phyloP scores from a whole-genome alignment of 2,329 filamentous ascomycete species.

The Aquanectria penicillioides region DNA sequence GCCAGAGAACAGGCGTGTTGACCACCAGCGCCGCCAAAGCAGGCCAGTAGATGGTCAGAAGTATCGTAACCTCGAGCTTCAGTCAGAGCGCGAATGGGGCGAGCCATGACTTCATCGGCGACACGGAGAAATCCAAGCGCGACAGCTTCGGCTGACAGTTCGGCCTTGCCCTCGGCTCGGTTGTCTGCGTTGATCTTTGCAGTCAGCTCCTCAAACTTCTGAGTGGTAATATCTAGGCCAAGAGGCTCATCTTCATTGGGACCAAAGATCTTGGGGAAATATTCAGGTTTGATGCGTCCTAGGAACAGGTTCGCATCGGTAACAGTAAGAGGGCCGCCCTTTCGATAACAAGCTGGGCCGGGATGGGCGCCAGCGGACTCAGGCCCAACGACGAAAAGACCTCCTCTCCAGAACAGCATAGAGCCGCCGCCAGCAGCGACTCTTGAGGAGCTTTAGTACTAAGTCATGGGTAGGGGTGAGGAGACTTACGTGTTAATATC shows the following conservation, averaged over 20 bases:
- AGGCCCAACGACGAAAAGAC: slow-evolving; percentile 77
- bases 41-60: slow-evolving; percentile 48
- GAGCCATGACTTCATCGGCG: slow-evolving; percentile 49
- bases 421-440: slow-evolving; percentile 82
- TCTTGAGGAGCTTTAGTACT: neutral
- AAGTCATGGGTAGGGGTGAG: no score
- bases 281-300: slow-evolving; percentile 68
- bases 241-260: slow-evolving; percentile 70
- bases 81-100: slow-evolving; percentile 48
- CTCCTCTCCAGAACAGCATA: slow-evolving; percentile 75
- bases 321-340: slow-evolving; percentile 75
- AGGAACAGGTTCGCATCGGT: slow-evolving; percentile 79
- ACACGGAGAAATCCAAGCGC: slow-evolving; percentile 50
- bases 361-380: slow-evolving; percentile 77
- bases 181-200: slow-evolving; percentile 52
- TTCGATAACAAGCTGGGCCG: slow-evolving; percentile 78
- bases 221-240: slow-evolving; percentile 51
- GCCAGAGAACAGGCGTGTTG: slow-evolving; percentile 55
- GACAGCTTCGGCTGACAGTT: slow-evolving; percentile 48
- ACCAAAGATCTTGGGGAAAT: slow-evolving; percentile 79
- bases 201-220: slow-evolving; percentile 54
- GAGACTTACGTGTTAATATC: slow-evolving; percentile 76
- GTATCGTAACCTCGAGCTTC: slow-evolving; percentile 49
- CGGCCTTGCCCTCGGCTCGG: slow-evolving; percentile 38
- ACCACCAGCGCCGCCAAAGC: slow-evolving; percentile 49